Evolutionary conservation across 148 eudicot species (phyloP).

Genomic region (Suaeda aralocaspica): DNA sequence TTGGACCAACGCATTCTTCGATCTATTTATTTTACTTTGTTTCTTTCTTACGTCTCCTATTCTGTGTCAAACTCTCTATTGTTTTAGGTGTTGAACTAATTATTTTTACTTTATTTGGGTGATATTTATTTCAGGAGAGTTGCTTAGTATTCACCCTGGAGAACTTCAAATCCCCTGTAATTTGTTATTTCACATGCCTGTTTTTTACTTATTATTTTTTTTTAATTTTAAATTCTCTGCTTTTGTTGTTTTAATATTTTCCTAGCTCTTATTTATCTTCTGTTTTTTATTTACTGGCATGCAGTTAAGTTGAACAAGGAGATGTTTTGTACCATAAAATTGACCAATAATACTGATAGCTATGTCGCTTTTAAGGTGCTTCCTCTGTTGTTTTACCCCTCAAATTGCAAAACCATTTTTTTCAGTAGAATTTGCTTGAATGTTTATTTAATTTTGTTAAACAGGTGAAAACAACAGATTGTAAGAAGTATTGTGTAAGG

Average conservation of each 20-base stretch:
- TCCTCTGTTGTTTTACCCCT: background rate
- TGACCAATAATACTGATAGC: conserved; percentile 37
- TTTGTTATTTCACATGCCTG: no score
- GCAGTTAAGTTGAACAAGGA: conserved; percentile 50
- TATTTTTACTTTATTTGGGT: no score
- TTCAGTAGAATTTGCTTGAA: no score
- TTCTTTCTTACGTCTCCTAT: no score
- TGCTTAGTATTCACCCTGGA: conserved; percentile 32
- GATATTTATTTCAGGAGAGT: conserved; percentile 33
- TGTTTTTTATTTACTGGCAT: background rate
- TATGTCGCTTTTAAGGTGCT: conserved; percentile 55
- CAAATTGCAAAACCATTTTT: background rate
- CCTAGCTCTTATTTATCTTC: no score
- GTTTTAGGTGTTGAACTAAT: no score
- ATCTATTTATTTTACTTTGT: no score
- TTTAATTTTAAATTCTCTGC: background rate
- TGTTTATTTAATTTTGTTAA: no score
- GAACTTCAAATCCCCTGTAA: conserved; percentile 42
- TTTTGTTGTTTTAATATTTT: no score
- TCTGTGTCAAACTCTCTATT: no score
- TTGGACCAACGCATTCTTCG: no score
- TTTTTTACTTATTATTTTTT: background rate
- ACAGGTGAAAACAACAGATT: conserved; percentile 86
- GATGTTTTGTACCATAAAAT: conserved; percentile 37
- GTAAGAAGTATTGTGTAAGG: conserved; percentile 79